phyloP scores from a whole-genome alignment of 331 rosid species.

The Acacia pycnantha region DNA sequence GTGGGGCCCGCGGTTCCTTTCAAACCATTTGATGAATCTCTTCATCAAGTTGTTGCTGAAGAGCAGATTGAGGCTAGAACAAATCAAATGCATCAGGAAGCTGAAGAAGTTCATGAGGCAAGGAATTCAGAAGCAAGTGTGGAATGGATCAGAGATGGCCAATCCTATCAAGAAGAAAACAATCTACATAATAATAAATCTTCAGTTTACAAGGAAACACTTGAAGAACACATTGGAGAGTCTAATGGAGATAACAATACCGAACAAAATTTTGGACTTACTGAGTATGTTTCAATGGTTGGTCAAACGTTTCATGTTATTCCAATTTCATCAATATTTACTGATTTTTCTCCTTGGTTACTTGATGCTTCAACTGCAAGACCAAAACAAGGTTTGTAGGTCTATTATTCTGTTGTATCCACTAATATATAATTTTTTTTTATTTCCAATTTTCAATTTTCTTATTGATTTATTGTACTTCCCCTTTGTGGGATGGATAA shows the following conservation, averaged over 20 bases:
- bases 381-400: background rate
- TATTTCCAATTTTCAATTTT: background rate
- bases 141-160: too few relatives aligned
- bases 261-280: constrained; percentile 5
- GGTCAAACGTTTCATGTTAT: constrained; percentile 14
- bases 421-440: background rate
- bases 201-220: background rate
- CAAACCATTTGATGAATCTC: constrained; percentile 27
- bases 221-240: constrained; percentile 13
- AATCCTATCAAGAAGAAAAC: too few relatives aligned
- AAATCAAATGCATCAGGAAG: constrained; percentile 11
- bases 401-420: background rate
- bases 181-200: too few relatives aligned
- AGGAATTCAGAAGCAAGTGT: constrained; percentile 16
- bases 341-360: constrained; percentile 35
- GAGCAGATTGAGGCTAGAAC: constrained; percentile 16
- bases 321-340: constrained; percentile 5
- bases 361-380: too few relatives aligned
- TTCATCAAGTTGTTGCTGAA: constrained; percentile 24
- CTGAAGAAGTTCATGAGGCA: constrained; percentile 19
- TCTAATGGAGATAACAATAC: constrained; percentile 31
- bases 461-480: background rate
- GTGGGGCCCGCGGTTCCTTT: constrained; percentile 22
- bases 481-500: background rate
- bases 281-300: constrained; percentile 25